Evolutionary conservation across 805 yeast genomes (phyloP).

Genomic region (Candida koratica): DNA sequence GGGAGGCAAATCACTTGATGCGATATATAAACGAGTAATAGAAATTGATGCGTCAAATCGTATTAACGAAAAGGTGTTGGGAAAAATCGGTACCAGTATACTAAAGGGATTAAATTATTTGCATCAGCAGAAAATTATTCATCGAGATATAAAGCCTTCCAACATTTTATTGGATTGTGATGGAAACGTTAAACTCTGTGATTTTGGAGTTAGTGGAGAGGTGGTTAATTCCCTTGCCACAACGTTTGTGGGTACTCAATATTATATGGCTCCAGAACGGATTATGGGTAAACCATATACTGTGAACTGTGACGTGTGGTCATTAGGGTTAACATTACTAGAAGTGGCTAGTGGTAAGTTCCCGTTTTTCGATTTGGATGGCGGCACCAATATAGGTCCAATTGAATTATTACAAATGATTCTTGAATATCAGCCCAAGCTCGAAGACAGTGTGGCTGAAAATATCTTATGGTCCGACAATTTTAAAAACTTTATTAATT

Average conservation of each 20-base stretch:
- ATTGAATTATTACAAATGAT: constrained; percentile 82
- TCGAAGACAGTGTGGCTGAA: constrained; percentile 71
- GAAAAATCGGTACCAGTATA: constrained; percentile 84
- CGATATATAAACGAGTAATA: constrained; percentile 76
- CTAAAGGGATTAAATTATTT: constrained; percentile 80
- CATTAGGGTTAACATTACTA: constrained; percentile 72
- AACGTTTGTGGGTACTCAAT: constrained; percentile 95
- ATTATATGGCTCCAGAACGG: constrained; percentile 98
- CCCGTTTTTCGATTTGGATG: constrained; percentile 52
- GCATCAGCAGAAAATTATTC: constrained; percentile 84
- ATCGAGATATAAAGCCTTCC: constrained; percentile 94
- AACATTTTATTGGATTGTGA: constrained; percentile 70
- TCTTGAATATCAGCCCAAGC: constrained; percentile 74
- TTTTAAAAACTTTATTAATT: constrained; percentile 76
- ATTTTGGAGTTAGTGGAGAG: constrained; percentile 97
- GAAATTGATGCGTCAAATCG: constrained; percentile 66
- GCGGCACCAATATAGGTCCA: constrained; percentile 47
- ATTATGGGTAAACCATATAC: constrained; percentile 94
- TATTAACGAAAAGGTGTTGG: constrained; percentile 88
- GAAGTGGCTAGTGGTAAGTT: constrained; percentile 93
- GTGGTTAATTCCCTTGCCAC: constrained; percentile 94
- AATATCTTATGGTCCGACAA: constrained; percentile 78
- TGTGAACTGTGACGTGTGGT: constrained; percentile 96
- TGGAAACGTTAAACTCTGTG: constrained; percentile 91
- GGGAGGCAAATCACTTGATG: constrained; percentile 89